These are phyloP conservation scores for Yamadazyma diospyri DNA, from an alignment of 1,139 yeast species.

Conservation along the genomic window DNA sequence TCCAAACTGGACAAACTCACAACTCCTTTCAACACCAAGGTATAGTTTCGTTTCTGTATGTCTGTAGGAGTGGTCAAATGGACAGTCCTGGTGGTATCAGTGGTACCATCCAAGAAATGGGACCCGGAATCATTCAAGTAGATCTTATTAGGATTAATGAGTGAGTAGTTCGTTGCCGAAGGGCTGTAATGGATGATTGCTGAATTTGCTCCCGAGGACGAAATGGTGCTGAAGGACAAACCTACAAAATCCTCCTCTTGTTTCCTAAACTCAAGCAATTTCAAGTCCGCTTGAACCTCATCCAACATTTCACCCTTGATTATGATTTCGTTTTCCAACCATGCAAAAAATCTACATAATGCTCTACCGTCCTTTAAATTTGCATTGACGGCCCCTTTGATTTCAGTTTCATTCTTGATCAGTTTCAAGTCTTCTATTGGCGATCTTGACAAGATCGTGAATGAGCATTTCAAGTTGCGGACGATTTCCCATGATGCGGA, in stretches of 20 bases:
- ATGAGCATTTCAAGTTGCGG: conserved; percentile 42
- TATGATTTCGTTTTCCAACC: conserved; percentile 72
- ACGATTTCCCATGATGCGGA: conserved; percentile 82
- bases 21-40: conserved; percentile 90
- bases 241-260: conserved; percentile 67
- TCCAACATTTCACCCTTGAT: conserved; percentile 57
- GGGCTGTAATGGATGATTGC: conserved; percentile 90
- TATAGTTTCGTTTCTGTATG: conserved; percentile 73
- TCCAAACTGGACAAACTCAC: conserved; percentile 71
- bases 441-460: conserved; percentile 47
- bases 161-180: conserved; percentile 50
- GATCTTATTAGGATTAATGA: conserved; percentile 71
- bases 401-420: conserved; percentile 69
- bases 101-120: conserved; percentile 92
- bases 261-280: conserved; percentile 62
- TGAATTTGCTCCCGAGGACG: conserved; percentile 90
- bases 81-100: conserved; percentile 91
- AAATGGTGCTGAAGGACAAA: conserved; percentile 86
- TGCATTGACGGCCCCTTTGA: conserved; percentile 71
- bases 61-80: conserved; percentile 70
- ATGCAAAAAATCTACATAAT: conserved; percentile 70
- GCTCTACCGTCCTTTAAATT: conserved; percentile 90
- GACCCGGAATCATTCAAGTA: conserved; percentile 93
- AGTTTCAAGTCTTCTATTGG: conserved; percentile 74
- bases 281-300: conserved; percentile 76